Evolutionary conservation across 2,329 filamentous ascomycete genomes (phyloP), one percentile per base, ranked within the genome.

Genomic region (Scopulariopsis brevicaulis): DNA sequence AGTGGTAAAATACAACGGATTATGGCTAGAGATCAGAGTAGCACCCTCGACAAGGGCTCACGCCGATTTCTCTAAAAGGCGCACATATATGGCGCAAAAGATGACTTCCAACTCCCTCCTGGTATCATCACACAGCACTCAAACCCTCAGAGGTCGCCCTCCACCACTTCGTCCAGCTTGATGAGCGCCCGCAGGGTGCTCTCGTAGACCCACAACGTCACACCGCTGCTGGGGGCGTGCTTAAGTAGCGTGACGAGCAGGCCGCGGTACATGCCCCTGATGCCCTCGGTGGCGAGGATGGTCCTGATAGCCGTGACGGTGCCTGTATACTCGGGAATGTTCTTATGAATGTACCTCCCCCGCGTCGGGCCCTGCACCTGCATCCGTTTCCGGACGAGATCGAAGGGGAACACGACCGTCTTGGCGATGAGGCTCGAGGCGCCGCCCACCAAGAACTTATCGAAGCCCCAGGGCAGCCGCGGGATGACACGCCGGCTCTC

Each of bases 141-240:
- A 18, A 11, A 20, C 48, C 32, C 48, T 57, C 32, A 57, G 50
- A 57, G 46, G 6, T 37, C 48, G 18, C 35, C 59, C 56, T 70
- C 67, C 53, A 63, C 64, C n/a, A 60, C 60, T 53, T 68, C 61
- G 2, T 74, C 70, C 51, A 72, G 60, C 20, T 65, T 65, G 35
- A 78, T 73, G 60, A 93, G 74, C 24, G 83, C 63, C 55, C 76
- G 80, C 73, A 96, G 74, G 20, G 81, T 81, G 66, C 86, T 77
- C 74, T 96, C 92, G 71, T 96, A 96, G 1, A 90, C 95, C 90
- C 91, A 96, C 78, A 96, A 89, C 0, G 92, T 96, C 35, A 96
- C 83, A 7, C 92, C 90, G 69, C 89, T 94, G 32, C 89, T 85
- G n/a, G 94, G 94, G 24, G 93, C 94, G 35, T 93, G 90, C 76